Base-by-base conservation (phyloP, 805 yeast species). In the Candida incommunis region DNA sequence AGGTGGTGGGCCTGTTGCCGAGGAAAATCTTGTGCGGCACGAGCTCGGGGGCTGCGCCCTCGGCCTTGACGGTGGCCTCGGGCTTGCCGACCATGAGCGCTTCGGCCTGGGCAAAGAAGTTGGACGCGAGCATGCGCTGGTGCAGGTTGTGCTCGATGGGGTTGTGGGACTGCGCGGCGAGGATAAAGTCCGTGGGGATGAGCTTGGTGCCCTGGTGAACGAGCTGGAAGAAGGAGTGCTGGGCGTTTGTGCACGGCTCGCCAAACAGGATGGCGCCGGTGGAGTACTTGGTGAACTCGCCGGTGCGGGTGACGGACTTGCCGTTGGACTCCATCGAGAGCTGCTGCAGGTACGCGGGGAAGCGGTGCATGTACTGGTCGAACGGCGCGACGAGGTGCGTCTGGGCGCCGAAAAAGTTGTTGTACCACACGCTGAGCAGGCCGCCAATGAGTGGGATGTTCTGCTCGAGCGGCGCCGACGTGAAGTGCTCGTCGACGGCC, bases 311-410 rank as follows among this genome's bases (percentile, higher is more conserved):
- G 56, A 92, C 96, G 41, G 94, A 80, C 72, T 92, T 92, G 72
- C 98, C 98, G 72, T 92, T 92, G 49, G 96, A 87, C 72, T 92
- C 98, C 98, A 92, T 92, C 26, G 95, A 84, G 66, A 92, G 76
- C 71, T 92, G 98, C 75, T 92, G 98, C 69, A 92, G 75, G 71
- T 92, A 92, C 48, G 99, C 99, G 51, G 98, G 96, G 90, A 92
- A 92, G 66, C 99, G 78, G 77, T 90, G 95, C 69, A 92, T 72
- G 74, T 92, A 92, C 73, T 92, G 99, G 69, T 92, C 99, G 62
- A 88, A 92, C 54, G 99, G 98, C 49, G 96, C 95, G 53, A 92
- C 96, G 66, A 92, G 74, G 68, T 92, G 96, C 52, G 98, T 92
- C 74, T 92, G 96, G 46, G 98, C 96, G 54, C 90, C 95, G 64